Evolutionary conservation across 345 rosid species (phyloP).

Genomic region (Acer yangbiense): DNA sequence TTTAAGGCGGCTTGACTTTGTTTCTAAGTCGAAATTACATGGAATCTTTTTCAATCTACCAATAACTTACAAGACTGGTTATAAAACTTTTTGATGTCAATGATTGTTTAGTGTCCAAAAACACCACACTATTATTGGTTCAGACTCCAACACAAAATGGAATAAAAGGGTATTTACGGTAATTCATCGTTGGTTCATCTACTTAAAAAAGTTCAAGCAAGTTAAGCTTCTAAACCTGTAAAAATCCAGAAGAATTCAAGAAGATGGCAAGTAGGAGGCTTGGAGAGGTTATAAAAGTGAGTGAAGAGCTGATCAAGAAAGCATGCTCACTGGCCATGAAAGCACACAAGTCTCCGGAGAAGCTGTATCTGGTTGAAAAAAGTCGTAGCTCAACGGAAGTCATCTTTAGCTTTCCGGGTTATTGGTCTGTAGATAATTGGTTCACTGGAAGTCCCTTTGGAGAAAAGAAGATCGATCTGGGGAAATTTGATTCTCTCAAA

Average conservation of each 20-base stretch:
- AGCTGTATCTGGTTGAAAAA: constrained; percentile 32
- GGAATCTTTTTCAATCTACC: neutral
- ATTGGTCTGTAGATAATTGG: constrained; percentile 46
- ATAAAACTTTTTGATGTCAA: neutral
- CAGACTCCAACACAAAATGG: neutral
- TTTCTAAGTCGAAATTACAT: too few species aligned
- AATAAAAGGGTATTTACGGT: neutral
- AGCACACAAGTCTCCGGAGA: constrained; percentile 35
- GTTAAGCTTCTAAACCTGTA: neutral
- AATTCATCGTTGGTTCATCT: too few species aligned
- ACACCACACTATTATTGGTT: neutral
- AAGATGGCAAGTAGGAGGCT: constrained; percentile 29
- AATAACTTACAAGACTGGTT: neutral
- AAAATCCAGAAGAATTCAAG: neutral
- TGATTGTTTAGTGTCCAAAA: neutral
- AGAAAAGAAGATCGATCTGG: constrained; percentile 41
- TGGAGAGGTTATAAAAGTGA: constrained; percentile 28
- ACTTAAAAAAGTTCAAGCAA: neutral
- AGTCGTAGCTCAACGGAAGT: constrained; percentile 20
- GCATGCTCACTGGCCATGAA: constrained; percentile 42
- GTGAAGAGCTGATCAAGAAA: constrained; percentile 39
- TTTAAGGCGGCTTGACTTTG: too few species aligned
- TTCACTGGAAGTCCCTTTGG: constrained; percentile 50
- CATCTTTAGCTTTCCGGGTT: constrained; percentile 55
- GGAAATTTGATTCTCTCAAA: constrained; percentile 55